Conservation (phyloP, 495 filamentous ascomycete species). For the Penicillium atrosanguineum region DNA sequence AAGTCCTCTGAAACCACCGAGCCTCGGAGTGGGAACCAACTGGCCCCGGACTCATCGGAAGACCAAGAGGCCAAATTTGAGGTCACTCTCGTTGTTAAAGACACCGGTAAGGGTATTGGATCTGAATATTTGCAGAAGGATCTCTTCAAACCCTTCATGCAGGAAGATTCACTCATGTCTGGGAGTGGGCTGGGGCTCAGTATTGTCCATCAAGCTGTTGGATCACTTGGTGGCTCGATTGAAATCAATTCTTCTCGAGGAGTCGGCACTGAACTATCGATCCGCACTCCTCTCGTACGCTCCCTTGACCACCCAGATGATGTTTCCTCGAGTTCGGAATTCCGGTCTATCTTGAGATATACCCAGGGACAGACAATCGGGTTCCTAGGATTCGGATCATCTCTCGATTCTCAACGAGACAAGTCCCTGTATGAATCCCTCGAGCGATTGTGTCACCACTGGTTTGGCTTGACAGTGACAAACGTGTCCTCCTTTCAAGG, state of each 20-base stretch:
- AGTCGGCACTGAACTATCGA: slow-evolving; percentile 54
- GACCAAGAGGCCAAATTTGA: slow-evolving; percentile 5
- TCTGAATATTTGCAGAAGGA: slow-evolving; percentile 51
- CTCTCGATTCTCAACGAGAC: slow-evolving; percentile 15
- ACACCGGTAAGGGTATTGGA: slow-evolving; percentile 67
- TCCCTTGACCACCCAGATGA: not conserved
- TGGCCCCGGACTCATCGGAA: not conserved
- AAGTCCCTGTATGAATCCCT: slow-evolving; percentile 15
- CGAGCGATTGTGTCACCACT: slow-evolving; percentile 20
- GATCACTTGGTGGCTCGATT: slow-evolving; percentile 26
- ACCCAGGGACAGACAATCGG: slow-evolving; percentile 19
- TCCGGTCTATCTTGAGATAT: slow-evolving; percentile 1
- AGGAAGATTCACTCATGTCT: slow-evolving; percentile 61
- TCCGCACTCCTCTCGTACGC: slow-evolving; percentile 35
- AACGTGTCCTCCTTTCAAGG: slow-evolving; percentile 7
- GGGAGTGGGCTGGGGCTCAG: slow-evolving; percentile 70
- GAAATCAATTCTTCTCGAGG: slow-evolving; percentile 24
- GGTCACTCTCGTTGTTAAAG: slow-evolving; percentile 47
- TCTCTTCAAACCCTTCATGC: slow-evolving; percentile 66
- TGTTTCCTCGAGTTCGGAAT: slow-evolving; percentile 5
- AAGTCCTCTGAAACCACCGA: slow-evolving; percentile 5
- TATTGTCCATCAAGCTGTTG: slow-evolving; percentile 33
- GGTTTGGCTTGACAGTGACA: slow-evolving; percentile 20
- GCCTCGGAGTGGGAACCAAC: not conserved
- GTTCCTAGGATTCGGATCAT: slow-evolving; percentile 21